Conservation (phyloP, 225 moss, liverwort and hornwort species). For the Bryum argenteum region DNA sequence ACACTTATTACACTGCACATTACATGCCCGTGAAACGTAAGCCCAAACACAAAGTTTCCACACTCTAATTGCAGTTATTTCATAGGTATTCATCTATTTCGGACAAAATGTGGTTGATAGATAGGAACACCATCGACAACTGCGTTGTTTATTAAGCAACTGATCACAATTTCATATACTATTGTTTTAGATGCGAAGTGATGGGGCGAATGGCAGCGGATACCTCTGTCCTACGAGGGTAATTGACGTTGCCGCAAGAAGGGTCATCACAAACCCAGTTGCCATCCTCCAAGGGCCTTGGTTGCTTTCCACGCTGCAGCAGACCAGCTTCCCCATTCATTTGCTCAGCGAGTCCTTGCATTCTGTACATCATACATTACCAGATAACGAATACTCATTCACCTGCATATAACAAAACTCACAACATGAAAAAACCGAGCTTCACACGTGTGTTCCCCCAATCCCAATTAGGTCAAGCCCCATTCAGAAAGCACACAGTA, state of each 20-base stretch:
- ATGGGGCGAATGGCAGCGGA: too few relatives aligned
- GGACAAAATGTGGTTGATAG: not conserved
- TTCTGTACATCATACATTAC: slow-evolving; percentile 33
- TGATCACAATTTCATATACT: too few relatives aligned
- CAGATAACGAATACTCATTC: not conserved
- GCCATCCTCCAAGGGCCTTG: slow-evolving; percentile 96
- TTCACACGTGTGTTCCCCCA: not conserved
- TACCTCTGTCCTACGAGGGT: slow-evolving; percentile 94
- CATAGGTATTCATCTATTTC: not conserved
- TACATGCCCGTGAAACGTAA: not conserved
- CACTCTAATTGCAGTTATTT: not conserved
- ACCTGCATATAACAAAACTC: not conserved
- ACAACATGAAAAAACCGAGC: not conserved
- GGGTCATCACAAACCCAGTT: slow-evolving; percentile 99
- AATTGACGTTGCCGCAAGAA: slow-evolving; percentile 91
- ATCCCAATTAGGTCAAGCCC: slow-evolving; percentile 28
- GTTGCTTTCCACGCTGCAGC: slow-evolving; percentile 94
- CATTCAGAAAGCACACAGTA: slow-evolving; percentile 67
- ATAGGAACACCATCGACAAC: not conserved
- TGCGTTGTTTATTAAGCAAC: too few relatives aligned
- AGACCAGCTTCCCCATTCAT: slow-evolving; percentile 82
- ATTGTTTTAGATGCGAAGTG: too few relatives aligned
- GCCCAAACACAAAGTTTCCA: not conserved
- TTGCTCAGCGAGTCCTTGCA: slow-evolving; percentile 91
- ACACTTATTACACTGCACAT: slow-evolving; percentile 90